Evolutionary conservation across 345 rosid species (phyloP).

Genomic region (Limnanthes douglasii): DNA sequence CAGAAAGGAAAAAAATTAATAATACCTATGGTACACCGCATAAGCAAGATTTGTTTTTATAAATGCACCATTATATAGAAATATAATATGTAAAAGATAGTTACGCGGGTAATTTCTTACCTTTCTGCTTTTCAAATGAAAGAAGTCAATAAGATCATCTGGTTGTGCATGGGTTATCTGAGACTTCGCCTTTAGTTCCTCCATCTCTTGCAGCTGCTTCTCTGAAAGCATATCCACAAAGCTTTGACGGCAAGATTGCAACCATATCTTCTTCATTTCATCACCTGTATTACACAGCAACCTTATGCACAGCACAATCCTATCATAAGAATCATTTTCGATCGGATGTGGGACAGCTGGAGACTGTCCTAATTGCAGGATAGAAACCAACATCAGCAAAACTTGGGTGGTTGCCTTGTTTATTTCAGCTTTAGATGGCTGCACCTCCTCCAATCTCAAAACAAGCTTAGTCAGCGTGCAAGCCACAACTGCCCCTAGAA

Average conservation of each 20-base stretch:
- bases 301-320: slow-evolving; percentile 71
- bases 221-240: slow-evolving; percentile 95
- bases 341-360: slow-evolving; percentile 82
- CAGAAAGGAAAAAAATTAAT: too few species aligned
- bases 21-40: too few species aligned
- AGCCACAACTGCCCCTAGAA: slow-evolving; percentile 96
- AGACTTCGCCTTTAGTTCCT: slow-evolving; percentile 89
- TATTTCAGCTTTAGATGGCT: slow-evolving; percentile 62
- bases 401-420: slow-evolving; percentile 50
- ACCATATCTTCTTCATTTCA: slow-evolving; percentile 74
- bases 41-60: too few species aligned
- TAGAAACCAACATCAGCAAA: slow-evolving; percentile 77
- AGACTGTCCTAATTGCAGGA: slow-evolving; percentile 91
- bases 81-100: not conserved
- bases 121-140: slow-evolving; percentile 96
- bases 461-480: slow-evolving; percentile 86
- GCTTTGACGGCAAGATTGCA: slow-evolving; percentile 81
- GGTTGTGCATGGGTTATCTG: slow-evolving; percentile 91
- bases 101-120: slow-evolving; percentile 20
- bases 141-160: slow-evolving; percentile 95
- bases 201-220: slow-evolving; percentile 70
- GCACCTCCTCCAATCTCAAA: slow-evolving; percentile 92
- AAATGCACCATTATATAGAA: too few species aligned
- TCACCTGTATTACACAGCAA: slow-evolving; percentile 71
- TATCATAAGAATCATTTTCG: slow-evolving; percentile 82